Evolutionary conservation across 2,329 filamentous ascomycete species (phyloP).

Genomic region (Sarocladium kiliense): DNA sequence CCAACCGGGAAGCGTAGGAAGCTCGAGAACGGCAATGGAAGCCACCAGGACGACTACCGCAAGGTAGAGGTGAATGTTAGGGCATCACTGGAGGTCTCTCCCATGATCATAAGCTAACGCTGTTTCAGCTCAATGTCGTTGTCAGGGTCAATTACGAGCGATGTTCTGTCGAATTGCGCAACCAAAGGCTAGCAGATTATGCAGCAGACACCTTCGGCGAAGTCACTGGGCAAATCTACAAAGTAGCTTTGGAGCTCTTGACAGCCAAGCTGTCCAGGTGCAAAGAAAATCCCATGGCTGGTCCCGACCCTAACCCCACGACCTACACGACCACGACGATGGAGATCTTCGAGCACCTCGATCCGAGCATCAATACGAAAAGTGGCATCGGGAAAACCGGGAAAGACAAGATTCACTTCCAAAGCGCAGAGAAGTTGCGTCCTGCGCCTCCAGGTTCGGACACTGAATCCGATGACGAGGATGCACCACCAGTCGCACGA

Average conservation of each 20-base stretch:
- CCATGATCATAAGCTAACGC: conserved; percentile 20
- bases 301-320: conserved; percentile 23
- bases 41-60: conserved; percentile 27
- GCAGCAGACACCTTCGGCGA: conserved; percentile 66
- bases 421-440: conserved; percentile 44
- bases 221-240: conserved; percentile 74
- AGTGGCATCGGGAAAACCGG: conserved; percentile 52
- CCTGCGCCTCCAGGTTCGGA: conserved; percentile 23
- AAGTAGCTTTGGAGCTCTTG: conserved; percentile 63
- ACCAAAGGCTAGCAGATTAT: conserved; percentile 68
- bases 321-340: conserved; percentile 43
- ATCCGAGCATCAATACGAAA: conserved; percentile 46
- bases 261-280: conserved; percentile 66
- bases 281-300: conserved; percentile 46
- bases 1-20: conserved; percentile 47
- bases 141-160: conserved; percentile 82
- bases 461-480: conserved; percentile 15
- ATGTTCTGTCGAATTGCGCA: conserved; percentile 76
- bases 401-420: conserved; percentile 39
- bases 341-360: conserved; percentile 52
- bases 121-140: conserved; percentile 59
- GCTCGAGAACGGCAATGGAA: conserved; percentile 39
- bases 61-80: conserved; percentile 10
- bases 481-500: conserved; percentile 6
- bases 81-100: conserved; percentile 16